Evolutionary conservation across 306 rosid genomes (phyloP), one percentile per base, ranked within the genome.

Genomic region (Malus asiatica): DNA sequence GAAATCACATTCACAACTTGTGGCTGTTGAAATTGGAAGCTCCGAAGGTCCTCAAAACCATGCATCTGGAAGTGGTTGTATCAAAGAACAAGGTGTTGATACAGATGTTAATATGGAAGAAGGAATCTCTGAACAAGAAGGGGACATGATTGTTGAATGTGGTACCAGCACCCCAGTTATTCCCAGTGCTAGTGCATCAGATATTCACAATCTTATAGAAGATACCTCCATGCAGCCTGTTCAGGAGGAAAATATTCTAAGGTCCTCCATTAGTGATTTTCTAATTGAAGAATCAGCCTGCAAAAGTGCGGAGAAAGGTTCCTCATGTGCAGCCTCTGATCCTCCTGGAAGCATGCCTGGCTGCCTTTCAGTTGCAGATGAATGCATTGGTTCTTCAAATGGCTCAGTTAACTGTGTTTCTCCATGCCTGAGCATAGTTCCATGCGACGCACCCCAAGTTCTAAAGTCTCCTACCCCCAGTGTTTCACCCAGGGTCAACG

Each of bases 391-490:
- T 75, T 86, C 90, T 71, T 83, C 89, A 27, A 60, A 70, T 66
- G 89, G 77, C 30, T 29, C 78, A 32, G 57, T 53, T 75, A 84
- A 73, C 63, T 78, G 88, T 92, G 90, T 73, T 76, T 87, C 91
- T 52, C 92, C 96, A 25, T 69, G 83, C 79, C 89, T 89, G 68
- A 84, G 77, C 85, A 75, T 88, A 59, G 89, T 76, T 77, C 82
- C 84, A 60, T 75, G 82, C 68, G 80, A 92, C 71, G 76, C 73
- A 79, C 87, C 93, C 58, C 92, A 89, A 48, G 15, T 76, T 69
- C 91, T 90, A 15, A 88, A 90, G 79, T 92, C 96, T 76, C 99
- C 99, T 72, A 84, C 86, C 78, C 97, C 91, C 73, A 92, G 97
- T 73, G 83, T 90, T 78, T 95, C 97, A 57, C 99, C 97, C n/a